These are phyloP conservation scores for Escallonia rubra DNA, from an alignment of 129 eudicot genomes.

Conservation along the genomic window DNA sequence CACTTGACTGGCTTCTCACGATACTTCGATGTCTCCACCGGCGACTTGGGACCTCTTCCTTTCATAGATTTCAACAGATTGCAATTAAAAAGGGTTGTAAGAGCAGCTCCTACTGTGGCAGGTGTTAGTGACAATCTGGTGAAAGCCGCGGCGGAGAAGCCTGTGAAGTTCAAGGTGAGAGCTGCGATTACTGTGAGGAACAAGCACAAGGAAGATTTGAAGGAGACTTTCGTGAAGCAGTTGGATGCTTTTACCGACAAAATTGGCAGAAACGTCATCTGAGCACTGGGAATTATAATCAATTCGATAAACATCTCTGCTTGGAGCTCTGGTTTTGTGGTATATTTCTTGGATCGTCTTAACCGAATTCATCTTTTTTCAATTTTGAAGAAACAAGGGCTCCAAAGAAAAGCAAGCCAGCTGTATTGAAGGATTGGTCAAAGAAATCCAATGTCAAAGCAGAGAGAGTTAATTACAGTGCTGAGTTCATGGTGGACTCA, in stretches of 20 bases:
- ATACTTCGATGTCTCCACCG: conserved; percentile 41
- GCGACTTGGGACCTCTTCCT: conserved; percentile 34
- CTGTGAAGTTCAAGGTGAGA: conserved; percentile 50
- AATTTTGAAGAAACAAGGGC: conserved; percentile 40
- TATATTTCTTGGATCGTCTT: not conserved
- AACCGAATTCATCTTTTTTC: not conserved
- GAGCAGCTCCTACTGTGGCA: conserved; percentile 22
- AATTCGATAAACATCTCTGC: not conserved
- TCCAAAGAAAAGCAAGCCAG: conserved; percentile 62
- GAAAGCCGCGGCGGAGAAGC: conserved; percentile 33
- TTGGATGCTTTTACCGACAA: conserved; percentile 51
- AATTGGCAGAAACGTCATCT: conserved; percentile 46
- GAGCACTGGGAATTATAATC: not conserved
- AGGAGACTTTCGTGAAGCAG: conserved; percentile 45
- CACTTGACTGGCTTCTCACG: conserved; percentile 87
- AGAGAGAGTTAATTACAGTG: conserved; percentile 55
- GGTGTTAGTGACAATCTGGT: conserved; percentile 50
- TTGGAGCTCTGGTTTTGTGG: not conserved
- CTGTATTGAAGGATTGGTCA: conserved; percentile 64
- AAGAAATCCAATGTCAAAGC: conserved; percentile 51
- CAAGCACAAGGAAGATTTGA: conserved; percentile 58
- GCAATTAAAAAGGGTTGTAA: not conserved
- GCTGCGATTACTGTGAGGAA: conserved; percentile 56
- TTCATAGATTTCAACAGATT: conserved; percentile 27
- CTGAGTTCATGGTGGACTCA: conserved; percentile 60